Percentiles rank a stretch among this genome's conserved stretches.
Conservation (phyloP, 768 basidiomycete genomes). For the Boletus vermiculosoides region DNA sequence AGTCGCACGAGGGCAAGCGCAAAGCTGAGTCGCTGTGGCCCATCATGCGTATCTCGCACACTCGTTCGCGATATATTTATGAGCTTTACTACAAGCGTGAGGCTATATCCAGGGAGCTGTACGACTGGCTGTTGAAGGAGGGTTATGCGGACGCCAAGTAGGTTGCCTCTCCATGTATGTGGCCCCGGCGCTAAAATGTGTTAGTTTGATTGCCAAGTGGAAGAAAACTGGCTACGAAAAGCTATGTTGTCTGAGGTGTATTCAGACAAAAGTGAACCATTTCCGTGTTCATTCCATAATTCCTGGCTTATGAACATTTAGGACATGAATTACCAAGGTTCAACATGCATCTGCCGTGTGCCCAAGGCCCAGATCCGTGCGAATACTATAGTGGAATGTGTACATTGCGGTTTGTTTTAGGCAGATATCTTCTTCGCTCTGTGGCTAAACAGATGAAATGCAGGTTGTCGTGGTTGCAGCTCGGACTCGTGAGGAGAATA, state of each 20-base stretch:
- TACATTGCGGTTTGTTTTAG: constrained; percentile 82
- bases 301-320: constrained; percentile 31
- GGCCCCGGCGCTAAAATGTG: constrained; percentile 4
- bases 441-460: constrained; percentile 14
- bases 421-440: neutral
- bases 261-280: constrained; percentile 76
- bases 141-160: constrained; percentile 96
- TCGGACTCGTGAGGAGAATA: constrained; percentile 63
- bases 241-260: constrained; percentile 93
- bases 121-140: constrained; percentile 97
- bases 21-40: constrained; percentile 93
- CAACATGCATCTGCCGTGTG: constrained; percentile 96
- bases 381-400: constrained; percentile 93
- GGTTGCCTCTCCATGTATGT: constrained; percentile 32
- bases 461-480: constrained; percentile 89
- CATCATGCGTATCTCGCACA: constrained; percentile 97
- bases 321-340: constrained; percentile 99
- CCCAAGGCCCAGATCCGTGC: constrained; percentile 90
- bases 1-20: constrained; percentile 97
- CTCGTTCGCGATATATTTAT: constrained; percentile 94
- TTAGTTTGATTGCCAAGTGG: constrained; percentile 96
- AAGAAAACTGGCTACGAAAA: constrained; percentile 99
- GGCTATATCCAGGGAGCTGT: constrained; percentile 87
- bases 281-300: constrained; percentile 3
- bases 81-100: constrained; percentile 99